Evolutionary conservation across 495 filamentous ascomycete genomes (phyloP).

Genomic region (Viridothelium virens): DNA sequence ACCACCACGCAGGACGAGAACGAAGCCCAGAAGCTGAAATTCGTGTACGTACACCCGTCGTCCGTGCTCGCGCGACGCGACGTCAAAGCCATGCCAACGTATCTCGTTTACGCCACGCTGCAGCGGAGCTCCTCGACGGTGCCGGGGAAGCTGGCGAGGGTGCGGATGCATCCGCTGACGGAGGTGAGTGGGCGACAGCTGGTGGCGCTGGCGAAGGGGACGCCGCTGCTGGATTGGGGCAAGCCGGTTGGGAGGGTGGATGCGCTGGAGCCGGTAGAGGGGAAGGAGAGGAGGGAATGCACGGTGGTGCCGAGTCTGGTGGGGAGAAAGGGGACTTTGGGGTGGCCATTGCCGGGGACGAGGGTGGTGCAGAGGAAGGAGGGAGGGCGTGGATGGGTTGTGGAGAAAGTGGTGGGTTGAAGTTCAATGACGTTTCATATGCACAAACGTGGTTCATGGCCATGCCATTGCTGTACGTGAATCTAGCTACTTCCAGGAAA

Average conservation of each 20-base stretch:
- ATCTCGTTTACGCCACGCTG: slow-evolving; percentile 79
- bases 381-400: slow-evolving; percentile 65
- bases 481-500: background rate
- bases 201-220: slow-evolving; percentile 72
- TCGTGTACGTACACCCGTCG: slow-evolving; percentile 79
- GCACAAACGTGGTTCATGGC: background rate
- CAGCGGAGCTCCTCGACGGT: slow-evolving; percentile 53
- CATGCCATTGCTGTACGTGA: too few relatives aligned
- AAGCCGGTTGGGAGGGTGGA: slow-evolving; percentile 84
- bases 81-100: slow-evolving; percentile 67
- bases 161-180: slow-evolving; percentile 82
- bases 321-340: slow-evolving; percentile 55
- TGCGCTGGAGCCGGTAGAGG: slow-evolving; percentile 43
- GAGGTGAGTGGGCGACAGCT: slow-evolving; percentile 66
- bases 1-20: slow-evolving; percentile 18
- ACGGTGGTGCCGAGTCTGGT: slow-evolving; percentile 72
- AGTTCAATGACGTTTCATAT: background rate
- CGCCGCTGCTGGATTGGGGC: slow-evolving; percentile 72
- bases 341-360: slow-evolving; percentile 77
- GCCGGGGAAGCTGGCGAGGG: slow-evolving; percentile 44
- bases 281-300: slow-evolving; percentile 55
- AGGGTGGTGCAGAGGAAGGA: slow-evolving; percentile 76
- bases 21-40: slow-evolving; percentile 43
- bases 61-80: slow-evolving; percentile 64
- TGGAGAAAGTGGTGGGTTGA: slow-evolving; percentile 48